A percentile compares a stretch with the other conserved stretches of the same genome.
phyloP scores from a whole-genome alignment of 371 early-diverging fungal genomes.

The Nematocida ausubeli region DNA sequence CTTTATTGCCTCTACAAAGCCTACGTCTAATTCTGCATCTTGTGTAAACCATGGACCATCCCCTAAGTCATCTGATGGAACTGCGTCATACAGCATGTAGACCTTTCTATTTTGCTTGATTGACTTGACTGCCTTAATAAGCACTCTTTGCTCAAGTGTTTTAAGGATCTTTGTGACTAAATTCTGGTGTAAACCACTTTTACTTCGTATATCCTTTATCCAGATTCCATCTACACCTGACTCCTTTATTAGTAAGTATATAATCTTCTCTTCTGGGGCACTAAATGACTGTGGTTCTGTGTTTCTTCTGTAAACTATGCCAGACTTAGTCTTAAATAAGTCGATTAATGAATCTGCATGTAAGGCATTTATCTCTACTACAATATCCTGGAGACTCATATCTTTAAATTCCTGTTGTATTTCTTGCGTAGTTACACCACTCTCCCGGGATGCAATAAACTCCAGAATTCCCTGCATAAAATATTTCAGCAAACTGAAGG shows the following conservation, averaged over 20 bases:
- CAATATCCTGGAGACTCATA: conserved; percentile 58
- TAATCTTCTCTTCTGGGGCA: conserved; percentile 62
- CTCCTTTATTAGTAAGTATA: conserved; percentile 58
- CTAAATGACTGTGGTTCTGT: conserved; percentile 16
- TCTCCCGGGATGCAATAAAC: conserved; percentile 59
- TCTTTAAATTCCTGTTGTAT: conserved; percentile 56
- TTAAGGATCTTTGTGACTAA: conserved; percentile 77
- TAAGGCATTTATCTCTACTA: conserved; percentile 50
- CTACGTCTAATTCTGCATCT: conserved; percentile 85
- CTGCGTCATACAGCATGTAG: conserved; percentile 81
- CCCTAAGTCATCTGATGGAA: conserved; percentile 83
- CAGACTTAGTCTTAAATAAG: conserved; percentile 52
- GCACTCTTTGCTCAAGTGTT: conserved; percentile 74
- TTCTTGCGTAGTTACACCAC: conserved; percentile 63
- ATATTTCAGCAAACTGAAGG: no score
- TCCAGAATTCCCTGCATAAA: conserved; percentile 65
- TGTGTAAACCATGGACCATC: conserved; percentile 88
- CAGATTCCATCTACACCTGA: conserved; percentile 71
- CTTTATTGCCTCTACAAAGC: conserved; percentile 79
- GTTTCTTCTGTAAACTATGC: conserved; percentile 52
- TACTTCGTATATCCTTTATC: conserved; percentile 78
- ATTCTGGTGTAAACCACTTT: conserved; percentile 77
- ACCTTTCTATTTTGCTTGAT: conserved; percentile 78
- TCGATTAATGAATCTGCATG: conserved; percentile 58
- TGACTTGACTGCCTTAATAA: conserved; percentile 84